phyloP scores from a whole-genome alignment of 75 land plant genomes.

The Cunninghamia lanceolata region DNA sequence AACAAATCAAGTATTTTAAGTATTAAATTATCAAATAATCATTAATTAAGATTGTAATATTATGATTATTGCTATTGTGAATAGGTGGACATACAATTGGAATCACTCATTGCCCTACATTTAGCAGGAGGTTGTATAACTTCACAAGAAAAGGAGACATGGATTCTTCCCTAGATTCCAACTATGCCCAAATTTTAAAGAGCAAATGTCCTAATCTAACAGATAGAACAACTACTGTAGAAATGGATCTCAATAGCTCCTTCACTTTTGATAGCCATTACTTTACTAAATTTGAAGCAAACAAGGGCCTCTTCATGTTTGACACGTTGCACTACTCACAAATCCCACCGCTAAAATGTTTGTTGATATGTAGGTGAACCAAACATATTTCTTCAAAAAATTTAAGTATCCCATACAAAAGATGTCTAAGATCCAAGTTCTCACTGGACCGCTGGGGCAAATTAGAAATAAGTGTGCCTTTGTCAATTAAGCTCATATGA shows the following conservation, averaged over 20 bases:
- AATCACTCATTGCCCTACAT: constrained; percentile 29
- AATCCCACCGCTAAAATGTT: constrained; percentile 13
- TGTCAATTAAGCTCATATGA: constrained; percentile 12
- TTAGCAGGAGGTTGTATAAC: constrained; percentile 42
- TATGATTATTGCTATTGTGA: too few species aligned
- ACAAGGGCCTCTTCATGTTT: constrained; percentile 38
- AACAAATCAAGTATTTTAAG: too few species aligned
- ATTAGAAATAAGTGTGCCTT: constrained; percentile 42
- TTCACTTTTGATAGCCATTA: constrained; percentile 45
- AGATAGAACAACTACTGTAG: constrained; percentile 17
- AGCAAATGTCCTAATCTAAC: constrained; percentile 8
- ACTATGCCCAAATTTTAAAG: neutral
- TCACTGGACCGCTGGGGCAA: constrained; percentile 46
- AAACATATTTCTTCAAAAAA: constrained; percentile 6
- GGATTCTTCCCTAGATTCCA: constrained; percentile 36
- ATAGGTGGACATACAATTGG: constrained; percentile 61
- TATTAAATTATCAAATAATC: too few species aligned
- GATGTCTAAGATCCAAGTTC: constrained; percentile 37
- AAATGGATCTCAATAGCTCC: constrained; percentile 34
- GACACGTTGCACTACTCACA: constrained; percentile 36
- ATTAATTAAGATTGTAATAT: too few species aligned
- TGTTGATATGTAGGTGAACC: constrained; percentile 16
- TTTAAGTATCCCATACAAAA: constrained; percentile 32
- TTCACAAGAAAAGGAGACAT: constrained; percentile 42
- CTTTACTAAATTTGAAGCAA: constrained; percentile 21